phyloP scores from a whole-genome alignment of 257 asterid genomes.

The Nemophila menziesii region DNA sequence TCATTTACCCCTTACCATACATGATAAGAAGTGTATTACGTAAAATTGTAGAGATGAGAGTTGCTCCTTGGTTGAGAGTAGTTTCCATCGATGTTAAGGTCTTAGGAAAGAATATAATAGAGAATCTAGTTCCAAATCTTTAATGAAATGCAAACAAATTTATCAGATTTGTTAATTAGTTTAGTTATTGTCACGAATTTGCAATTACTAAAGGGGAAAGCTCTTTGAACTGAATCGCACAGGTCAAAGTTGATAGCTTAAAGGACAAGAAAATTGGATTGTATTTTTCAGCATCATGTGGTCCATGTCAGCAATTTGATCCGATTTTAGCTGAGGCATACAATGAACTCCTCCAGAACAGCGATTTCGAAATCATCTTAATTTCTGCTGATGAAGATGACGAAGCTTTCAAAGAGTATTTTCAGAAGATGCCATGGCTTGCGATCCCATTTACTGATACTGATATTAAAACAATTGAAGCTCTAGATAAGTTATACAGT shows the following conservation, averaged over 20 bases:
- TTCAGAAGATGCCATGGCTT: constrained; percentile 29
- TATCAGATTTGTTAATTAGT: too few species aligned
- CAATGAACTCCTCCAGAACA: constrained; percentile 6
- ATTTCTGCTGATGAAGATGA: constrained; percentile 26
- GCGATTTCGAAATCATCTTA: constrained; percentile 22
- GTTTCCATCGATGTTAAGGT: too few species aligned
- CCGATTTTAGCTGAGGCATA: constrained; percentile 18
- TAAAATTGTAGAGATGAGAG: too few species aligned
- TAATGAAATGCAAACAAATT: too few species aligned
- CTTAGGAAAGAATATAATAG: too few species aligned
- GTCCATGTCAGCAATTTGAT: constrained; percentile 23
- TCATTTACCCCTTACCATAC: too few species aligned
- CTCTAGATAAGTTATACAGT: constrained; percentile 14
- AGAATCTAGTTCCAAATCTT: too few species aligned
- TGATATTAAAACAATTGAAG: constrained; percentile 11
- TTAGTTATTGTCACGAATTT: not conserved
- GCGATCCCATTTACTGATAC: constrained; percentile 23
- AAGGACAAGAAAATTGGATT: constrained; percentile 18
- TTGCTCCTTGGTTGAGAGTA: too few species aligned
- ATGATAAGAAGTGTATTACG: too few species aligned
- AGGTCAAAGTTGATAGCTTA: constrained; percentile 46
- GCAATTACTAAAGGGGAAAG: not conserved
- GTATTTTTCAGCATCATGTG: constrained; percentile 22
- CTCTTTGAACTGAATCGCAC: not conserved
- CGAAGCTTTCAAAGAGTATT: constrained; percentile 18